Base-by-base conservation (phyloP, 2,329 filamentous ascomycete genomes). In the Elsinoe batatas region DNA sequence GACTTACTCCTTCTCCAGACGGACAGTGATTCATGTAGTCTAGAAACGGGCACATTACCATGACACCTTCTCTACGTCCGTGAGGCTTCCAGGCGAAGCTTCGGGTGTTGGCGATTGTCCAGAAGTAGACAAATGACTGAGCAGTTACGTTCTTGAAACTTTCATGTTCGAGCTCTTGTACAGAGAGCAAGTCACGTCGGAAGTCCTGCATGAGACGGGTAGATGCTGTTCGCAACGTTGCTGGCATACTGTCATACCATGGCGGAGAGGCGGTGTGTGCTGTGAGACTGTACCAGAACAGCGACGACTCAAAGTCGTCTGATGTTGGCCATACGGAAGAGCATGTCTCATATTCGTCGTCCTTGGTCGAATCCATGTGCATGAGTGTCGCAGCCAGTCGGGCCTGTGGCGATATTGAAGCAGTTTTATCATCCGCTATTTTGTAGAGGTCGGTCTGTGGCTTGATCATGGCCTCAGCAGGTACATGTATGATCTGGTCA, bases 11-110 rank as follows among this genome's bases (percentile, higher is more conserved):
- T 12, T 64, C 61, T 22, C 72, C 70, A 12, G 68, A 63, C 1
- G 67, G 63, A 38, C 64, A 68, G 59, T 81, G 78, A 60, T 81
- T 90, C 73, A 89, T 84, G 56, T 87, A 80, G 66, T 90, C 86
- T 1, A 84, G 81, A 35, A 87, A 83, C 0, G 86, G 86, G 67
- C 83, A 84, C 61, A 88, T 76, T 8, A 80, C 80, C 74, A 88
- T 80, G 63, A 80, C 80, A 62, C 87, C 84, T 20, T 72, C 68
- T 12, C 61, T 78, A 67, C 63, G 65, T 42, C 64, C 74, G 7
- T 69, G 69, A 47, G 68, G 72, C 40, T 78, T 70, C 71, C 78
- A 82, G 63, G 79, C 81, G 63, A 84, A 83, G 22, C 76, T 78
- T 60, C 81, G 71, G 1, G 79, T 82, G 61, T 82, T 81, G 13